Base-by-base conservation (phyloP, 768 basidiomycete genomes). In the Hericium coralloides region DNA sequence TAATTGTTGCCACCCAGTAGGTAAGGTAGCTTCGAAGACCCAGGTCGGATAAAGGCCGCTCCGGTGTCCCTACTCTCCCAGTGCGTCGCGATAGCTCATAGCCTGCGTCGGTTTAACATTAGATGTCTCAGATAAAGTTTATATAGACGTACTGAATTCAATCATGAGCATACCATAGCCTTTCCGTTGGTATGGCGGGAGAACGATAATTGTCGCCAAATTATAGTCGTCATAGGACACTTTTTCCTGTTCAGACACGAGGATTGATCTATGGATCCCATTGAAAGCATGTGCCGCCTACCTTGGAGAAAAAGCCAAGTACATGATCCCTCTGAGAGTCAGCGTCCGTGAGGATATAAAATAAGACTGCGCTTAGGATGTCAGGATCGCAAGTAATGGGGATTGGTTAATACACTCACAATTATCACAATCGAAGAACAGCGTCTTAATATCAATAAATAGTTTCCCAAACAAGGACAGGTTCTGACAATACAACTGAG, bases 391-490 rank as follows among this genome's bases (percentile, higher is more conserved):
- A 49, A 50, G 14, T 17, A 22, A n/a, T 20, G 12, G 39, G 25
- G 25, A 9, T 8, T n/a, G 43, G 2, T 17, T 20, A 17, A 45
- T 20, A 20, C 2, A 64, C 87, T 59, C 61, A 90, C 92, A 91
- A 64, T 88, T 89, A 62, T 92, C 89, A 58, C 83, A 84, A 65
- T 95, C 92, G 65, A 92, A 95, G 71, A 91, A 95, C 15, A 95
- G 73, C 12, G 95, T 95, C 72, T 99, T 99, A 60, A 95, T 88
- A 65, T 98, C 97, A 65, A 98, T 98, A 69, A 99, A 98, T n/a
- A 98, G 76, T 70, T 98, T 98, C 31, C 95, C 95, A 66, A 98
- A 98, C 7, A 98, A 77, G 17, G 93, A 89, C 31, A 99, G 74
- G 66, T 95, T 95, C 69, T 98, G 95, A 69, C 95, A 98, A 66